Evolutionary conservation across 2,329 filamentous ascomycete genomes (phyloP), one percentile per base, ranked within the genome.

Genomic region (Diplodia sapinea): DNA sequence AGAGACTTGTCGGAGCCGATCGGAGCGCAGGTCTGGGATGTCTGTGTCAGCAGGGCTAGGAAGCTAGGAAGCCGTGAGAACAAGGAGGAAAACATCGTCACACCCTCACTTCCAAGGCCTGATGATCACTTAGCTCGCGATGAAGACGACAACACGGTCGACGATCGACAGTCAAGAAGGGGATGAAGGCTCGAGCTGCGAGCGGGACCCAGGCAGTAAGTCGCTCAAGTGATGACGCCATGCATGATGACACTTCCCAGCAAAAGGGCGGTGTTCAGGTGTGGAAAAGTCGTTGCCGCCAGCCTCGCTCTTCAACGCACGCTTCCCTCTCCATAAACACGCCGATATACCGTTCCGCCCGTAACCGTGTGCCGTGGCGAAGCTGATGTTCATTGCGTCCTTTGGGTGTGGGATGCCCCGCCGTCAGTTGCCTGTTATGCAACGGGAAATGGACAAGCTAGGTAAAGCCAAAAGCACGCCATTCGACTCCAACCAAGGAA

Each of bases 401-500:
- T 6, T 6, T 54, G 15, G 51, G 33, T 9, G 33, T 56, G 31
- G 20, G n/a, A 20, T 56, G 20, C 15, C 54, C 31, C 29, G 59
- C 59, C 29, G 17, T 26, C 26, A 52, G 29, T 52, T 63, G 23
- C 59, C 59, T 33, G n/a, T 63, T 63, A 26, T 26, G 59, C 29
- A 51, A 11, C 59, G 59, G 43, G 31, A 36, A 36, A 23, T 38
- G 43, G 7, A 51, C 59, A 26, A 63, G 59, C 59, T 63, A 63
- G 59, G 59, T 51, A 63, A 63, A 63, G 59, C 47, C 47, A 63
- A 63, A 63, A 63, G 59, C 59, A 63, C 59, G 59, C 47, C 59
- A 63, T 63, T 15, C 47, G 12, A 43, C 7, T 52, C 7, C n/a
- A 5, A 47, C 59, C 59, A 49, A 26, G 59, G 43, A 51, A 63